Conservation (phyloP, 495 filamentous ascomycete species). For the Trichocladium uniseriatum region DNA sequence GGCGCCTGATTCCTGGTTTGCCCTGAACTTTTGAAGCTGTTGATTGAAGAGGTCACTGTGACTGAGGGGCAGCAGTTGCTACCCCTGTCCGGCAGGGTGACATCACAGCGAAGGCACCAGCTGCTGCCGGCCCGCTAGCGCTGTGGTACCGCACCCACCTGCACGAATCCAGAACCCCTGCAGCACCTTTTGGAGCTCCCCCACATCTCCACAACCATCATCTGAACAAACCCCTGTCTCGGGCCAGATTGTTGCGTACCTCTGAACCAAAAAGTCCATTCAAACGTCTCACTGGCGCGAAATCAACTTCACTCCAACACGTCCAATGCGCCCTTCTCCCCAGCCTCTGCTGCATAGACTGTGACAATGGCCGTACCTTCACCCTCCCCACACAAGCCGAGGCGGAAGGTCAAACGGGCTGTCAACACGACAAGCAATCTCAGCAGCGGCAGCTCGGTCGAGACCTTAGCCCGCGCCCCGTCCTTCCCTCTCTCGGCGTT, state of each 20-base stretch:
- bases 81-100: neutral
- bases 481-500: constrained; percentile 84
- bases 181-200: constrained; percentile 4
- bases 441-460: constrained; percentile 13
- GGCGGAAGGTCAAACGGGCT: constrained; percentile 39
- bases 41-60: neutral
- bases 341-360: constrained; percentile 12
- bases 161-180: too few relatives aligned
- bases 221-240: constrained; percentile 1
- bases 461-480: constrained; percentile 34
- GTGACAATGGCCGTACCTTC: constrained; percentile 36
- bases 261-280: constrained; percentile 2
- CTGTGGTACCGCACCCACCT: neutral
- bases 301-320: neutral
- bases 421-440: constrained; percentile 16
- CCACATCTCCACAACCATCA: neutral
- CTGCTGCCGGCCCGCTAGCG: constrained; percentile 1
- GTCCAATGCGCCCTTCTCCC: constrained; percentile 17
- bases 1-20: neutral
- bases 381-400: constrained; percentile 41
- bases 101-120: constrained; percentile 10
- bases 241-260: constrained; percentile 18
- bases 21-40: too few relatives aligned
- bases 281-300: neutral
- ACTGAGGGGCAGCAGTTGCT: neutral